Conservation (phyloP, 1,284 basidiomycete species). For the Sporisorium reilianum region DNA sequence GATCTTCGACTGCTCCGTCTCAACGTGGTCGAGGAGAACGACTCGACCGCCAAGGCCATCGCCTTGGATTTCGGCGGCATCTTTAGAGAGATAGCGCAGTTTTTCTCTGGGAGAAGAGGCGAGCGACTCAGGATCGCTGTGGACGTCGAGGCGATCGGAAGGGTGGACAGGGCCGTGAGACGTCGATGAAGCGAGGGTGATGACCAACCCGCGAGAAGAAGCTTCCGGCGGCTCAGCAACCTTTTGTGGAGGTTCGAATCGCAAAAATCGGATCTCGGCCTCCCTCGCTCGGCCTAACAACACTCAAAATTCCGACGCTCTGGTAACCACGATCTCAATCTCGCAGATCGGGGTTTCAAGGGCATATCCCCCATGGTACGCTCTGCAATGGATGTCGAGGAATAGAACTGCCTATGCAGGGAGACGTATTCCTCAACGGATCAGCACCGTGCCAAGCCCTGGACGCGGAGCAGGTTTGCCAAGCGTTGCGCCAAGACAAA, state of each 20-base stretch:
- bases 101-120: too few species aligned
- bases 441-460: slow-evolving; percentile 20
- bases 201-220: background rate
- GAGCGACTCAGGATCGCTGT: background rate
- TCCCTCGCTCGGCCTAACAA: background rate
- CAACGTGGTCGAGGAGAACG: slow-evolving; percentile 1
- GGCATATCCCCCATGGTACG: too few species aligned
- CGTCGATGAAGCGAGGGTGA: background rate
- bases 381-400: background rate
- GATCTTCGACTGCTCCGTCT: slow-evolving; percentile 31
- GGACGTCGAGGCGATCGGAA: too few species aligned
- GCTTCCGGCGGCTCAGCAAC: background rate
- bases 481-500: slow-evolving; percentile 37
- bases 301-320: too few species aligned
- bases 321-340: background rate
- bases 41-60: slow-evolving; percentile 16
- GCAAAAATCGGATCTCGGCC: slow-evolving; percentile 1
- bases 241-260: background rate
- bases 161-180: background rate
- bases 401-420: slow-evolving; percentile 13
- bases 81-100: background rate
- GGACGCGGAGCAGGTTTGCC: slow-evolving; percentile 26
- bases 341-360: background rate
- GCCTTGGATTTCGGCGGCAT: slow-evolving; percentile 28
- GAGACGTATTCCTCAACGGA: slow-evolving; percentile 5